Conservation (phyloP, 192 early-diverging fungal genomes). For the Podila epicladia region DNA sequence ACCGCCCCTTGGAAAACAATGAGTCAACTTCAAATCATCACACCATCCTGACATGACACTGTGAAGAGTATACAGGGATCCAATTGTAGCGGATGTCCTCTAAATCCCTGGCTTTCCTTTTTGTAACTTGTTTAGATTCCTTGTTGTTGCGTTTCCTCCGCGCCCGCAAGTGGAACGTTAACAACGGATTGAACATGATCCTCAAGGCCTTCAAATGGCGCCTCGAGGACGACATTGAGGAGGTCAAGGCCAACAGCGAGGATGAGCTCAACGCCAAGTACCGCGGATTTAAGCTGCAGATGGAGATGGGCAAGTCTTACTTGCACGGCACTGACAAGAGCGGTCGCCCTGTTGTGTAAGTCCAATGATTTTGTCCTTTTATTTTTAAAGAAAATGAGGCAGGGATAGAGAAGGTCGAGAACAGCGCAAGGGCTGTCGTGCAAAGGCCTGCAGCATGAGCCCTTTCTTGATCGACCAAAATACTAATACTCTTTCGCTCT, state of each 20-base stretch:
- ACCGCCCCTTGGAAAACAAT: no score
- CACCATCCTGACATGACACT: not conserved
- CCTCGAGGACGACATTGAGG: conserved; percentile 65
- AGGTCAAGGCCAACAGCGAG: conserved; percentile 51
- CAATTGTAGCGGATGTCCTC: not conserved
- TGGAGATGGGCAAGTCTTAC: conserved; percentile 60
- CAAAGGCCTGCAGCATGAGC: not conserved
- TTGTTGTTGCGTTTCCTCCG: conserved; percentile 85
- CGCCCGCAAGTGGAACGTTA: conserved; percentile 91
- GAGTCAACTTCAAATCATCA: no score
- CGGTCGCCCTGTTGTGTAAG: conserved; percentile 63
- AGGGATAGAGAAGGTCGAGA: not conserved
- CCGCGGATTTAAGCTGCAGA: conserved; percentile 42
- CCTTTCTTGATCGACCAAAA: not conserved
- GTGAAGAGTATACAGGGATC: not conserved
- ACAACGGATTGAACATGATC: conserved; percentile 79
- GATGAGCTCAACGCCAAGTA: conserved; percentile 46
- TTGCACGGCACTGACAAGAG: conserved; percentile 61
- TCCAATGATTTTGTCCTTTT: conserved; percentile 8
- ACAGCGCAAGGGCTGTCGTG: no score
- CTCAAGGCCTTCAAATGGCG: conserved; percentile 81
- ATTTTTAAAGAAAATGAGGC: not conserved
- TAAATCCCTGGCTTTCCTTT: not conserved
- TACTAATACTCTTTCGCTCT: not conserved
- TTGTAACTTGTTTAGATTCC: conserved; percentile 54